These are phyloP conservation scores for Gossypium davidsonii DNA, from an alignment of 441 rosid species.

Conservation along the genomic window DNA sequence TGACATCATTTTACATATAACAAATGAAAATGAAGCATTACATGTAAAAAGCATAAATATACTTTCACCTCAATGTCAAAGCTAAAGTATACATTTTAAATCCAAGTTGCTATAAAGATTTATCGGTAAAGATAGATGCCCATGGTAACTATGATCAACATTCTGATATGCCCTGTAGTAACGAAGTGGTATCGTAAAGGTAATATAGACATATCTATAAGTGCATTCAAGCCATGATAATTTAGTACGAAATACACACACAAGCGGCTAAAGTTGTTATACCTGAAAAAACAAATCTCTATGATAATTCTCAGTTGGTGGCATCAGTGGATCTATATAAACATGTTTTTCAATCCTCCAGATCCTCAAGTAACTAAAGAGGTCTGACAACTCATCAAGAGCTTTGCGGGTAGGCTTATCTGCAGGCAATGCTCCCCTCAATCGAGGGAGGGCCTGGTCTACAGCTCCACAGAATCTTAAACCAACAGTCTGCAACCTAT, in stretches of 20 bases:
- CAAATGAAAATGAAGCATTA: background rate
- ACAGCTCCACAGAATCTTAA: constrained; percentile 90
- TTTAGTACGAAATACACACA: background rate
- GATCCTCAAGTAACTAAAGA: constrained; percentile 67
- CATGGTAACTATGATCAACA: background rate
- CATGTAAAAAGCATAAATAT: background rate
- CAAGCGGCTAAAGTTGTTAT: constrained; percentile 6
- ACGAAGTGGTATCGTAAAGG: background rate
- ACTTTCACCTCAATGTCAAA: background rate
- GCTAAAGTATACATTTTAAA: background rate
- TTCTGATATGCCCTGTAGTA: background rate
- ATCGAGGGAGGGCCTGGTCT: constrained; percentile 86
- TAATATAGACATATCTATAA: background rate
- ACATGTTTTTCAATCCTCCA: constrained; percentile 77
- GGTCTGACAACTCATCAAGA: constrained; percentile 77
- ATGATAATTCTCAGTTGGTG: constrained; percentile 83
- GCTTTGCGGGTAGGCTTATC: constrained; percentile 74
- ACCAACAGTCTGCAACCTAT: constrained; percentile 88
- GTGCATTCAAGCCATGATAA: background rate
- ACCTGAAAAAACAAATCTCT: constrained; percentile 87
- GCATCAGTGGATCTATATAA: constrained; percentile 78
- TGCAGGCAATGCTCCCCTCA: constrained; percentile 92
- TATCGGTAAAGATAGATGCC: background rate
- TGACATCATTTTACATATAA: constrained; percentile 3
- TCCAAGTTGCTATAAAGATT: background rate